Evolutionary conservation across 768 basidiomycete genomes (phyloP).

Genomic region (Lentinula detonsa): DNA sequence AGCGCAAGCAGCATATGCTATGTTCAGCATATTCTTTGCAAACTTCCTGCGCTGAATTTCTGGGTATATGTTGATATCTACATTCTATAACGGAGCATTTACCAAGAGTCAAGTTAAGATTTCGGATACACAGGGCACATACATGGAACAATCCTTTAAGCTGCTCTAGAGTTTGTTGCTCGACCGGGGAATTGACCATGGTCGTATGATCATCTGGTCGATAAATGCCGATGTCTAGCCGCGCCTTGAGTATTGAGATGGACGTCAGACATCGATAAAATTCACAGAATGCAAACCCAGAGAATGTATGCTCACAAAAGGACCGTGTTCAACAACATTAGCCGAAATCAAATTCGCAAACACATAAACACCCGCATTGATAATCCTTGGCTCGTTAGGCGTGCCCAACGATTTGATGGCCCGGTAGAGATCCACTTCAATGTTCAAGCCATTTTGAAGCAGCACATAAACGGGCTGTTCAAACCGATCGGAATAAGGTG

Average conservation of each 20-base stretch:
- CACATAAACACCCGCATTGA: slow-evolving; percentile 52
- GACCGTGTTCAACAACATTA: slow-evolving; percentile 45
- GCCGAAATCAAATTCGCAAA: slow-evolving; percentile 39
- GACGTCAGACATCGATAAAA: not conserved
- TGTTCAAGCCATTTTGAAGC: slow-evolving; percentile 68
- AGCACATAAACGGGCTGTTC: slow-evolving; percentile 56
- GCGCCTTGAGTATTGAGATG: slow-evolving; percentile 31
- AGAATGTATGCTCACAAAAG: slow-evolving; percentile 35
- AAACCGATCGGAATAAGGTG: slow-evolving; percentile 36
- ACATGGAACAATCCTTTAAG: slow-evolving; percentile 36
- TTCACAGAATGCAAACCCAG: not conserved
- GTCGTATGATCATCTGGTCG: slow-evolving; percentile 35
- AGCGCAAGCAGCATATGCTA: slow-evolving; percentile 45
- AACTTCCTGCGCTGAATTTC: slow-evolving; percentile 61
- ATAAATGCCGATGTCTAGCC: slow-evolving; percentile 47
- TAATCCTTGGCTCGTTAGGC: slow-evolving; percentile 38
- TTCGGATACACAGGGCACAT: slow-evolving; percentile 31
- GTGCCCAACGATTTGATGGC: slow-evolving; percentile 34
- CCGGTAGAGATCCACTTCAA: slow-evolving; percentile 60
- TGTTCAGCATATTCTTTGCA: slow-evolving; percentile 61
- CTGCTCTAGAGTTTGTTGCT: slow-evolving; percentile 35
- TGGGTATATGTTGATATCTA: slow-evolving; percentile 12
- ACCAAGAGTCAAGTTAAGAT: not conserved
- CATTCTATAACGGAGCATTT: not conserved
- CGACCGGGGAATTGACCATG: slow-evolving; percentile 34